Evolutionary conservation across 257 asterid species (phyloP).

Genomic region (Jacaranda copaia): DNA sequence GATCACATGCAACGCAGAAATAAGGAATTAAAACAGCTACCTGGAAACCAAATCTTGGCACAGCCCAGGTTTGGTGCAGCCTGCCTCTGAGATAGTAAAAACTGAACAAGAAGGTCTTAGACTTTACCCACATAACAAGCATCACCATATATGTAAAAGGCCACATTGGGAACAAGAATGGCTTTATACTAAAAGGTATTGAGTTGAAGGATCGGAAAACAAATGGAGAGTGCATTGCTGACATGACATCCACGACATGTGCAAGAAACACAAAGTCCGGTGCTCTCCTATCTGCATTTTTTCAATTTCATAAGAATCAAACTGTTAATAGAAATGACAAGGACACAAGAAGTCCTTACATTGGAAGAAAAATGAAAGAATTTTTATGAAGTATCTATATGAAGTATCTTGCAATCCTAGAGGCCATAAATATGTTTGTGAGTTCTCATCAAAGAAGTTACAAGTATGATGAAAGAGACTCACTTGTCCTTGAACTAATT

Average conservation of each 20-base stretch:
- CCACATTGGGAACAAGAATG: slow-evolving; percentile 84
- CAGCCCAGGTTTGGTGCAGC: slow-evolving; percentile 80
- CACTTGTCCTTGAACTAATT: slow-evolving; percentile 68
- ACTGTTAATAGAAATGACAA: neutral
- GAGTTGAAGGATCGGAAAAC: slow-evolving; percentile 85
- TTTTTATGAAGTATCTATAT: too few relatives aligned
- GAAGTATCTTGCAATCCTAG: too few relatives aligned
- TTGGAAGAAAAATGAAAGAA: neutral
- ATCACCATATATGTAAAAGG: slow-evolving; percentile 59
- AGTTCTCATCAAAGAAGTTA: too few relatives aligned
- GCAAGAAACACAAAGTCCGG: slow-evolving; percentile 96
- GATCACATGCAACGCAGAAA: too few relatives aligned
- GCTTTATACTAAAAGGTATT: slow-evolving; percentile 61
- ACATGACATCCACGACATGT: slow-evolving; percentile 81
- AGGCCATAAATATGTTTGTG: too few relatives aligned
- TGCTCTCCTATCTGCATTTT: slow-evolving; percentile 64
- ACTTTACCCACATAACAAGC: slow-evolving; percentile 88
- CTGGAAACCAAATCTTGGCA: slow-evolving; percentile 96
- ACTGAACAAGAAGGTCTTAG: slow-evolving; percentile 74
- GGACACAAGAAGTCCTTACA: neutral
- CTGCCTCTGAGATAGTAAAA: slow-evolving; percentile 82
- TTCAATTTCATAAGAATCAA: neutral
- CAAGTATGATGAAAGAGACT: slow-evolving; percentile 37
- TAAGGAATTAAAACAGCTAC: slow-evolving; percentile 37
- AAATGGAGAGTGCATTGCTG: slow-evolving; percentile 75